These are phyloP conservation scores for Lanmaoa pseudosensibilis DNA, from an alignment of 768 basidiomycete genomes.

Conservation along the genomic window DNA sequence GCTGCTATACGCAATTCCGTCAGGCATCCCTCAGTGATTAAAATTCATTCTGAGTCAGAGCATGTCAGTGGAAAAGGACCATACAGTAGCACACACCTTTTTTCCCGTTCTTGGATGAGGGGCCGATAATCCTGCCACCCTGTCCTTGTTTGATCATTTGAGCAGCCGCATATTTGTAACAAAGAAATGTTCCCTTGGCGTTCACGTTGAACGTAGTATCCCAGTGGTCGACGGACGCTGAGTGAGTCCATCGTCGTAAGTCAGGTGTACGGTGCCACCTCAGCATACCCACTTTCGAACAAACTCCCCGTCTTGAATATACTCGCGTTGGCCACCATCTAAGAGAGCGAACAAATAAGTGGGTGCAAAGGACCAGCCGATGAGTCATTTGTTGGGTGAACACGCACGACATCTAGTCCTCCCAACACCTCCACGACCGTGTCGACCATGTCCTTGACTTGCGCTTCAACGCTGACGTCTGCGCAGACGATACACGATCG, in stretches of 20 bases:
- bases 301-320: background rate
- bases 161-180: slow-evolving; percentile 38
- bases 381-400: background rate
- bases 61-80: background rate
- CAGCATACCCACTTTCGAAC: background rate
- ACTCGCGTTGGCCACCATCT: background rate
- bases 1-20: background rate
- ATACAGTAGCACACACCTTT: background rate
- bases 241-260: background rate
- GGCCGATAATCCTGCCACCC: slow-evolving; percentile 27
- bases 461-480: too few relatives aligned
- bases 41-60: too few relatives aligned
- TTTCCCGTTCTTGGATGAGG: background rate
- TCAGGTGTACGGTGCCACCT: background rate
- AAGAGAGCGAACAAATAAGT: background rate
- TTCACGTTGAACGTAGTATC: slow-evolving; percentile 36
- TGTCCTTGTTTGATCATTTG: slow-evolving; percentile 42
- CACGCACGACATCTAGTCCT: background rate
- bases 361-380: background rate
- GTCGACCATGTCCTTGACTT: too few relatives aligned
- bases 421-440: background rate
- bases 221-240: slow-evolving; percentile 33
- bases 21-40: too few relatives aligned
- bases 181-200: slow-evolving; percentile 34
- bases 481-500: background rate